These are phyloP conservation scores for Linum lewisii DNA, from an alignment of 345 rosid species.

Conservation along the genomic window DNA sequence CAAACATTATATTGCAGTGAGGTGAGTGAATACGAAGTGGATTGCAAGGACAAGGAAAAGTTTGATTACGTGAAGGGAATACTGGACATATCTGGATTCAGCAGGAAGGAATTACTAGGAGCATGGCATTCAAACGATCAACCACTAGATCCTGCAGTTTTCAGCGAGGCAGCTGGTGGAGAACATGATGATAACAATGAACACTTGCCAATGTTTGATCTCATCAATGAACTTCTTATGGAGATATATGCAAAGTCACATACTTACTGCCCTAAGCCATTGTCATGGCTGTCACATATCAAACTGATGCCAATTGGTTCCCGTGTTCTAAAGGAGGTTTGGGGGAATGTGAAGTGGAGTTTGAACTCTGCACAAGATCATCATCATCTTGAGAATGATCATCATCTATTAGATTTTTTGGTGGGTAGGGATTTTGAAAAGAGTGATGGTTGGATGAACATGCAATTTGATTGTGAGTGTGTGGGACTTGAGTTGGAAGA, in stretches of 20 bases:
- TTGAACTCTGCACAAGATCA: slow-evolving; percentile 27
- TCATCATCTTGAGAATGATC: slow-evolving; percentile 18
- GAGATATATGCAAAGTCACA: slow-evolving; percentile 54
- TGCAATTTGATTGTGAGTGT: slow-evolving; percentile 64
- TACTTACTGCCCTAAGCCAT: slow-evolving; percentile 40
- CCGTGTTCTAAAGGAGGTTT: slow-evolving; percentile 56
- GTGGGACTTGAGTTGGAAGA: slow-evolving; percentile 65
- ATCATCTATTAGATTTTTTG: slow-evolving; percentile 34
- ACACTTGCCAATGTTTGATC: slow-evolving; percentile 45
- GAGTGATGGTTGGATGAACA: slow-evolving; percentile 69
- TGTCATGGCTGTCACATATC: slow-evolving; percentile 39
- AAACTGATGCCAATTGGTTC: slow-evolving; percentile 51
- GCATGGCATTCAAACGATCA: slow-evolving; percentile 60
- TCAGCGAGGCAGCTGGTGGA: slow-evolving; percentile 36
- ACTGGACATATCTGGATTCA: slow-evolving; percentile 61
- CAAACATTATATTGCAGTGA: background rate
- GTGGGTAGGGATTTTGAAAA: slow-evolving; percentile 40
- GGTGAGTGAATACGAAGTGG: slow-evolving; percentile 20
- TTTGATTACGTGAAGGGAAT: slow-evolving; percentile 62
- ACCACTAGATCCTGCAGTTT: slow-evolving; percentile 46
- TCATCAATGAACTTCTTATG: slow-evolving; percentile 58
- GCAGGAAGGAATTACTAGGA: slow-evolving; percentile 36
- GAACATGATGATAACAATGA: slow-evolving; percentile 35
- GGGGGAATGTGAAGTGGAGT: slow-evolving; percentile 52
- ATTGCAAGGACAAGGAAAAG: slow-evolving; percentile 35